A percentile compares a stretch with the other conserved stretches of the same genome.
These are phyloP conservation scores for Fusarium sp. DNA, from an alignment of 2,329 filamentous ascomycete species.

Conservation along the genomic window DNA sequence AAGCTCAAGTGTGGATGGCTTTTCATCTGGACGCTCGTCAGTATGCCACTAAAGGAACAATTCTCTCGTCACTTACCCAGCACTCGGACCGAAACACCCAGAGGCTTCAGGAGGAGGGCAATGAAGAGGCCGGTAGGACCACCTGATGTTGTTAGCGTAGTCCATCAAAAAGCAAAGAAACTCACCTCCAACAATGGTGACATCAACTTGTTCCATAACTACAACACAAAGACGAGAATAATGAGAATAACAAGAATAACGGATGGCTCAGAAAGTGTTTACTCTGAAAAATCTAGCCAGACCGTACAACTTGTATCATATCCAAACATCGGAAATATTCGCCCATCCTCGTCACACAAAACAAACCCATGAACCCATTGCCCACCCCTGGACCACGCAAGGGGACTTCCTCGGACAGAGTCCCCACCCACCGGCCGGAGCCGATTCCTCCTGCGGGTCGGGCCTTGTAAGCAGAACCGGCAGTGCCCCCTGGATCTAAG, in stretches of 20 bases:
- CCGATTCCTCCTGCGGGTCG: not conserved
- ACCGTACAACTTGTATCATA: not conserved
- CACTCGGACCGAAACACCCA: constrained; percentile 56
- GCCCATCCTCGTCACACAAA: not conserved
- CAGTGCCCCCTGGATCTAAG: constrained; percentile 1
- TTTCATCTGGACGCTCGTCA: constrained; percentile 49
- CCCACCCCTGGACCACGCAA: not conserved
- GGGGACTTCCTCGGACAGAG: not conserved
- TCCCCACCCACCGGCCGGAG: not conserved
- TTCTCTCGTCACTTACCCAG: constrained; percentile 43
- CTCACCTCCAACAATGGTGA: constrained; percentile 41
- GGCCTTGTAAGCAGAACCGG: not conserved
- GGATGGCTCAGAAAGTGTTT: not conserved
- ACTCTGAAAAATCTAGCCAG: not conserved
- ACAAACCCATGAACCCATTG: not conserved
- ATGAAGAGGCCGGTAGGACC: constrained; percentile 61
- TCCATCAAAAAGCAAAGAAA: not conserved
- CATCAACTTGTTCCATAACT: constrained; percentile 17
- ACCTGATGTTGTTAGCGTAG: not conserved
- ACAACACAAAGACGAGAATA: not conserved
- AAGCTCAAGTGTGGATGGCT: constrained; percentile 52
- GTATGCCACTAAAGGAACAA: fast-evolving
- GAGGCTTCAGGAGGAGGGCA: constrained; percentile 55
- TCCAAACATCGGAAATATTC: not conserved
- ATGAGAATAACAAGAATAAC: not conserved